Conservation (phyloP, 2,329 filamentous ascomycete genomes). For the Coniochaeta sp. region DNA sequence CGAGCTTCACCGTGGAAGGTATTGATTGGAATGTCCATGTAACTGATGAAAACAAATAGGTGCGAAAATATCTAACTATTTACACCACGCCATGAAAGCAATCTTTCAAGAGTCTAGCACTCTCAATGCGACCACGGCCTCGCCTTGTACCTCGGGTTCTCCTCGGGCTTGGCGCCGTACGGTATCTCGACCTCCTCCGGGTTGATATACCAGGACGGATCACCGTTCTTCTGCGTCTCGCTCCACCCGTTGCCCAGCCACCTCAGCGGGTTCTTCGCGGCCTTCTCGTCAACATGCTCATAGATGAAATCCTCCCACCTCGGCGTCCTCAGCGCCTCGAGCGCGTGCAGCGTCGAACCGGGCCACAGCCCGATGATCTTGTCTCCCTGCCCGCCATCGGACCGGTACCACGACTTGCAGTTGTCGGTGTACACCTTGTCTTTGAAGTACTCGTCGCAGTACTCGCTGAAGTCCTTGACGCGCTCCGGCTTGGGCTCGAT, state of each 20-base stretch:
- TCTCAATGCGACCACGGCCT: slow-evolving; percentile 27
- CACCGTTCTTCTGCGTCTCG: slow-evolving; percentile 24
- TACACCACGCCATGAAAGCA: not conserved
- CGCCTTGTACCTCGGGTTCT: slow-evolving; percentile 23
- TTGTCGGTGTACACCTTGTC: slow-evolving; percentile 38
- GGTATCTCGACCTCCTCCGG: slow-evolving; percentile 27
- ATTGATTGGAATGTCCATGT: not conserved
- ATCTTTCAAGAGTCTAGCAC: not conserved
- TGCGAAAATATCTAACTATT: not conserved
- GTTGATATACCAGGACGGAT: slow-evolving; percentile 33
- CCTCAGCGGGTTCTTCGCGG: slow-evolving; percentile 22
- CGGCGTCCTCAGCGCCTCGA: slow-evolving; percentile 32
- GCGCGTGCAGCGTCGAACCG: slow-evolving; percentile 33
- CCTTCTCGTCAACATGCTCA: slow-evolving; percentile 20
- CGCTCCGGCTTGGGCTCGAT: slow-evolving; percentile 35
- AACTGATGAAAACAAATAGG: not conserved
- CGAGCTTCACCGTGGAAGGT: not conserved
- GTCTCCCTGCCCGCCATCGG: slow-evolving; percentile 29
- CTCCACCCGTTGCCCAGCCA: slow-evolving; percentile 37
- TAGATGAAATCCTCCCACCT: slow-evolving; percentile 40
- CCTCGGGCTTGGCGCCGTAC: slow-evolving; percentile 25
- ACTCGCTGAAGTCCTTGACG: slow-evolving; percentile 38
- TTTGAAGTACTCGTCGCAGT: slow-evolving; percentile 39
- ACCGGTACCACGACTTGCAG: slow-evolving; percentile 49
- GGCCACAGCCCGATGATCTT: slow-evolving; percentile 36